Evolutionary conservation across 208 protist genomes (phyloP), one percentile per base, ranked within the genome.

Genomic region (Trypanosoma boissoni): DNA sequence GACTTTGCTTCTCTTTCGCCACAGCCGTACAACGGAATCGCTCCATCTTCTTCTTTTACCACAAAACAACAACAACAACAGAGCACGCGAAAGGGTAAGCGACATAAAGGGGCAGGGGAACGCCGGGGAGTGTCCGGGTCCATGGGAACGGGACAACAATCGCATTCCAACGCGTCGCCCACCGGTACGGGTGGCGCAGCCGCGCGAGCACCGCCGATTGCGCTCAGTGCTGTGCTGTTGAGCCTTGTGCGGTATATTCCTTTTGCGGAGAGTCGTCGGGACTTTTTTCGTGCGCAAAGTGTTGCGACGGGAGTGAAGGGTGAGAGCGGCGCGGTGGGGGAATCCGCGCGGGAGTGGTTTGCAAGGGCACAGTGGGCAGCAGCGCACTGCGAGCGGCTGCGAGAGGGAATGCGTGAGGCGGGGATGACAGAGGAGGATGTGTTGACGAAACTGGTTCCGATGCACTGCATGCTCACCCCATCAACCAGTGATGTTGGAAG

Each of bases 231-330:
- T 1, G 5, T 64, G 14, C 58, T 83, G 8, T 27, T 66, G 21
- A 72, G 66, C 10, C 44, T 83, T 12, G 36, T 70, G 54, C 67
- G 59, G 1, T 83, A 76, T 50, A 18, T 83, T 14, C 76, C 76
- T 16, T 83, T 83, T 70, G 76, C 78, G 41, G 49, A 64, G 29
- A 60, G 37, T 20, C 45, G 76, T 52, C 52, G 75, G 31, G 46
- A 18, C 20, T 76, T 72, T 32, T 80, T 80, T 44, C 48, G 39
- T 0, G 36, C 7, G 24, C 64, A 67, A 31, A 67, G 73, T 46
- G 46, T 26, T 8, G 45, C 21, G 14, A 63, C 67, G 0, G 67
- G 56, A 14, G 55, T 42, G 24, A 59, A 64, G n/a, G 61, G 54
- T 20, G 63, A 57, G 31, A 48, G 53, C 7, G 67, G 67, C 3